Evolutionary conservation across 805 yeast species (phyloP).

Genomic region (Candida ipomoeae): DNA sequence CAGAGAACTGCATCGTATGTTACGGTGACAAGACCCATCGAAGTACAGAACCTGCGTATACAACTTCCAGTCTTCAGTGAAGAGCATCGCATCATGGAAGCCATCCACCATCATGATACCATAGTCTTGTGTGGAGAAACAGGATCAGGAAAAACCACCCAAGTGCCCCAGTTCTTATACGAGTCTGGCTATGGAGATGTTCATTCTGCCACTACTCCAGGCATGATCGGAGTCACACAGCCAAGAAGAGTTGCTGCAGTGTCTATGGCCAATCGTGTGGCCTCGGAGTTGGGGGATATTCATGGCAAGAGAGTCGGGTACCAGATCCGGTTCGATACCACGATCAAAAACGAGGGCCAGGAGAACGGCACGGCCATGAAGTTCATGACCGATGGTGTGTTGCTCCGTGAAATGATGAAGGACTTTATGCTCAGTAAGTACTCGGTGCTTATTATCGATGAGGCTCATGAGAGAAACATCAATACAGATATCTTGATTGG

Average conservation of each 20-base stretch:
- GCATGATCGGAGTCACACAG: constrained; percentile 95
- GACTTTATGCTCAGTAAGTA: constrained; percentile 80
- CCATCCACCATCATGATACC: constrained; percentile 86
- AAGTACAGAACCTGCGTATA: constrained; percentile 63
- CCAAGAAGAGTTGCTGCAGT: constrained; percentile 94
- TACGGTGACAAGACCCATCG: constrained; percentile 58
- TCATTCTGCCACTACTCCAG: constrained; percentile 55
- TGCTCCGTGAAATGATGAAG: constrained; percentile 86
- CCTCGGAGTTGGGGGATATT: constrained; percentile 62
- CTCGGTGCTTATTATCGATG: constrained; percentile 87
- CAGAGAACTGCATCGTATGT: constrained; percentile 65
- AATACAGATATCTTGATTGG: constrained; percentile 96
- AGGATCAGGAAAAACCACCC: constrained; percentile 98
- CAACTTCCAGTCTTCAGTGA: constrained; percentile 84
- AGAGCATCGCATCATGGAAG: constrained; percentile 94
- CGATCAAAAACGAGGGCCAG: constrained; percentile 47
- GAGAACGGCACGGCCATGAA: constrained; percentile 61
- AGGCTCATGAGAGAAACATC: constrained; percentile 95
- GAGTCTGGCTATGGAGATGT: constrained; percentile 87
- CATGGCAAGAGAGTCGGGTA: constrained; percentile 69
- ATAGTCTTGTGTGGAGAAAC: constrained; percentile 95
- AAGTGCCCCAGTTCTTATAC: constrained; percentile 91
- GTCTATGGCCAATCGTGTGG: constrained; percentile 82
- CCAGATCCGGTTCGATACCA: constrained; percentile 78
- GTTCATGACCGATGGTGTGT: constrained; percentile 93